phyloP scores from a whole-genome alignment of 2,329 filamentous ascomycete species.

The Teratosphaeria zuluensis region DNA sequence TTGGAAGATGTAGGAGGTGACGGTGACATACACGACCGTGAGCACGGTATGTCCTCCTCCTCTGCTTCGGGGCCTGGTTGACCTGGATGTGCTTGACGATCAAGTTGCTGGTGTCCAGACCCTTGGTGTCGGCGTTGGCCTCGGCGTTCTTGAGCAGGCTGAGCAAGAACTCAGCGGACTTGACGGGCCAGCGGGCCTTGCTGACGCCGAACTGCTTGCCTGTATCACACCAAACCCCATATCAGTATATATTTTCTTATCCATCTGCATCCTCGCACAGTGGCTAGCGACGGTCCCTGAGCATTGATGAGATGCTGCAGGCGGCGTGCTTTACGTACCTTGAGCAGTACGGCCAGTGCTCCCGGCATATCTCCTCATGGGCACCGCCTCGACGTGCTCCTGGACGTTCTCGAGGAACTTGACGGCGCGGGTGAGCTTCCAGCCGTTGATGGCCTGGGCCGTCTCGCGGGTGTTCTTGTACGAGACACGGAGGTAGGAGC shows the following conservation, averaged over 20 bases:
- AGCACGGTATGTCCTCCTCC: conserved; percentile 97
- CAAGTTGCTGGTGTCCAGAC: conserved; percentile 93
- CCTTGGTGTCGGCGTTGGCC: conserved; percentile 94
- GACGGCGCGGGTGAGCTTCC: conserved; percentile 91
- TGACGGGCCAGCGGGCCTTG: conserved; percentile 97
- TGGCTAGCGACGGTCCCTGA: conserved; percentile 11
- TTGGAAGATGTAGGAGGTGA: not conserved
- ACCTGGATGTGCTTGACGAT: conserved; percentile 99
- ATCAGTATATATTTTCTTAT: conserved; percentile 7
- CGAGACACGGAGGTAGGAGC: conserved; percentile 96
- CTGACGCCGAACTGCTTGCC: conserved; percentile 98
- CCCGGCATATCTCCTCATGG: conserved; percentile 95
- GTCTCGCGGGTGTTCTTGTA: conserved; percentile 99
- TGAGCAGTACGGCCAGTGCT: conserved; percentile 92
- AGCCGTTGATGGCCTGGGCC: conserved; percentile 98
- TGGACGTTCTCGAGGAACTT: conserved; percentile 97
- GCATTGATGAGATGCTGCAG: not conserved
- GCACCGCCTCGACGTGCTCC: conserved; percentile 93
- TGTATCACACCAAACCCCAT: conserved; percentile 31
- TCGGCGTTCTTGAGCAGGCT: conserved; percentile 96
- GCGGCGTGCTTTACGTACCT: conserved; percentile 57
- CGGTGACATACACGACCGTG: conserved; percentile 62
- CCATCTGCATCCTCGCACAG: conserved; percentile 29
- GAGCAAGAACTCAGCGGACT: conserved; percentile 97
- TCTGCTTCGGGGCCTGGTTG: conserved; percentile 99